Evolutionary conservation across 345 rosid genomes (phyloP).

Genomic region (Noccaea bulbosa): DNA sequence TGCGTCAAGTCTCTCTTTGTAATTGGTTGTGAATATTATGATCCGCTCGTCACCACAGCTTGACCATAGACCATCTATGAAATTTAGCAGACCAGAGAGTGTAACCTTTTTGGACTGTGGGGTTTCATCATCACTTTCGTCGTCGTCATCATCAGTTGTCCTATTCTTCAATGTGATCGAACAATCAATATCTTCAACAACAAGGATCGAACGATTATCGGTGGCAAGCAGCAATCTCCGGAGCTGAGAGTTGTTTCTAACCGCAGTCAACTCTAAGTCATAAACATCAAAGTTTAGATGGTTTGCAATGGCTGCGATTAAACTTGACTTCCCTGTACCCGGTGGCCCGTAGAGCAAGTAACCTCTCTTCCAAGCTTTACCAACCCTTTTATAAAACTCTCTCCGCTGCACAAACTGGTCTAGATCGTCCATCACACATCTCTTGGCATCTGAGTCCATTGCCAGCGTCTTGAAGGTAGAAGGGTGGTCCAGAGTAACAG

Average conservation of each 20-base stretch:
- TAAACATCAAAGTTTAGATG: constrained; percentile 69
- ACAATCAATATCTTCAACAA: constrained; percentile 74
- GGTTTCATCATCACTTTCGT: neutral
- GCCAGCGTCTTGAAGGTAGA: constrained; percentile 71
- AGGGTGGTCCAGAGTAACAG: constrained; percentile 71
- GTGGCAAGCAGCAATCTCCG: constrained; percentile 59
- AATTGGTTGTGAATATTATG: constrained; percentile 68
- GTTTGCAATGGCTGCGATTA: constrained; percentile 81
- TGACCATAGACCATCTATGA: constrained; percentile 67
- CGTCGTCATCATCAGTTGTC: constrained; percentile 15
- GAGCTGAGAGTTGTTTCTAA: constrained; percentile 51
- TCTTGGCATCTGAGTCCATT: constrained; percentile 54
- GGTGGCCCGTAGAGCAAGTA: constrained; percentile 76
- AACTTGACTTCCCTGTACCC: constrained; percentile 80
- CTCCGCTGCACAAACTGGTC: constrained; percentile 60
- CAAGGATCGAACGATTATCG: constrained; percentile 64
- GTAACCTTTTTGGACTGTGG: constrained; percentile 36
- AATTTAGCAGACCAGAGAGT: constrained; percentile 59
- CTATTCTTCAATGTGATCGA: constrained; percentile 55
- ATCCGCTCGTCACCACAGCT: constrained; percentile 67
- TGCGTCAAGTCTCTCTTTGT: constrained; percentile 63
- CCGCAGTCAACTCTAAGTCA: constrained; percentile 59
- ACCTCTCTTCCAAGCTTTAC: constrained; percentile 87
- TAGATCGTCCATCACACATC: constrained; percentile 56
- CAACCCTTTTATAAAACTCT: constrained; percentile 63